These are phyloP conservation scores for Pseudopithomyces maydicus DNA, from an alignment of 2,329 filamentous ascomycete genomes.

Conservation along the genomic window DNA sequence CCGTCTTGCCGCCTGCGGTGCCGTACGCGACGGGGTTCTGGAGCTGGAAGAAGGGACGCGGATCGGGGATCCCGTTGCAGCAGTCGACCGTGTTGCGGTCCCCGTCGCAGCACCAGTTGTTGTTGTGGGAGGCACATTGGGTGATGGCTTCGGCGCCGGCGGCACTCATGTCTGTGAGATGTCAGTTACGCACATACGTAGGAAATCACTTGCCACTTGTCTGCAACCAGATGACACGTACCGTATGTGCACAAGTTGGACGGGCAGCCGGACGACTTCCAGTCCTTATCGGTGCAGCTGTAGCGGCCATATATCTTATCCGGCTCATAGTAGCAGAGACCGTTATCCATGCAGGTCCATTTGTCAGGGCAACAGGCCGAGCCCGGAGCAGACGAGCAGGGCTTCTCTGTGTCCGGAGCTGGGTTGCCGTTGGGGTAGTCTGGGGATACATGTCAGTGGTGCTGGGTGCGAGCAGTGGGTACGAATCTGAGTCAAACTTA, in stretches of 20 bases:
- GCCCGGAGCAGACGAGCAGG: slow-evolving; percentile 39
- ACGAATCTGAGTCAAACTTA: slow-evolving; percentile 21
- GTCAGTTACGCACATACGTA: too few relatives aligned
- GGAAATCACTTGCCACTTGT: too few relatives aligned
- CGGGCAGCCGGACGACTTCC: slow-evolving; percentile 38
- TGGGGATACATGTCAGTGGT: slow-evolving; percentile 20
- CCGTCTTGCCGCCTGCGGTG: slow-evolving; percentile 27
- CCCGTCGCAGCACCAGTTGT: slow-evolving; percentile 45
- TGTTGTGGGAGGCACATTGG: slow-evolving; percentile 38
- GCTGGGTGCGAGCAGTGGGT: neutral
- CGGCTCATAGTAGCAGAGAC: slow-evolving; percentile 39
- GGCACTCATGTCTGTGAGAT: slow-evolving; percentile 23
- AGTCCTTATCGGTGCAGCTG: slow-evolving; percentile 42
- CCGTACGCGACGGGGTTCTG: slow-evolving; percentile 38
- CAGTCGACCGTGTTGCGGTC: slow-evolving; percentile 35
- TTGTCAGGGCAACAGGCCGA: slow-evolving; percentile 43
- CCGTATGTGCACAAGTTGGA: slow-evolving; percentile 43
- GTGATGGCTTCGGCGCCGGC: slow-evolving; percentile 37
- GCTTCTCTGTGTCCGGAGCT: slow-evolving; percentile 33
- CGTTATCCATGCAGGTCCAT: slow-evolving; percentile 45
- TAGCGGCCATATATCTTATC: slow-evolving; percentile 37
- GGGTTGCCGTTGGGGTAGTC: slow-evolving; percentile 41
- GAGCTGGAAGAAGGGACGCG: slow-evolving; percentile 41
- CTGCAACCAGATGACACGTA: too few relatives aligned
- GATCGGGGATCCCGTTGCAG: slow-evolving; percentile 35